Base-by-base conservation (phyloP, 2,329 filamentous ascomycete species). In the Microcyclospora pomicola region DNA sequence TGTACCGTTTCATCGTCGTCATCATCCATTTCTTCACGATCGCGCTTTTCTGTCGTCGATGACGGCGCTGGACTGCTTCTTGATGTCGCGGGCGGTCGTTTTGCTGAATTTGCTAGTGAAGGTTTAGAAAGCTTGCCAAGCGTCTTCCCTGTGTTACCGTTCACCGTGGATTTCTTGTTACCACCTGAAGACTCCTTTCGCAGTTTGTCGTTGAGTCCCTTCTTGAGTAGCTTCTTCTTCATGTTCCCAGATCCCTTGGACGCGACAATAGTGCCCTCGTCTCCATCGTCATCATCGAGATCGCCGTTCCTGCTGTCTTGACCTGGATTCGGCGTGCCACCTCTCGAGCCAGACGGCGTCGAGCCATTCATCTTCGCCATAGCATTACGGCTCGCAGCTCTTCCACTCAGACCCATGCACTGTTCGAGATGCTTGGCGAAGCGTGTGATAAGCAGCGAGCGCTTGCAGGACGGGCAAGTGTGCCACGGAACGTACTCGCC, bases 361-460 rank as follows among this genome's bases (percentile, higher is more conserved):
- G 45, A 48, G 10, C 47, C 47, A 24, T 54, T 56, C 41, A 59
- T 58, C 42, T 66, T 66, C 2, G 64, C 66, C 61, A 67, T 65
- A 27, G 67, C 67, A 40, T 67, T 65, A 31, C 66, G 49, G 34
- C 63, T 64, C 39, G 64, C 65, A 45, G 67, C 65, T 10, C 73
- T 60, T 2, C 72, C 72, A 14, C 65, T 68, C 19, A 75, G 65
- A 15, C 72, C 72, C 46, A 77, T 61, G 45, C 73, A 77, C 43
- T 74, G 71, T 46, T 77, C 73, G 38, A 77, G 51, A 51, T 77
- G 73, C 50, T 74, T 71, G 12, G 72, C 72, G 36, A 76, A 72
- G 34, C 72, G 64, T 16, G 69, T 75, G 46, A 75, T 73, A 41
- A 75, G 67, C 47, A 76, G 60, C 52, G 72, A 75, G 24, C 73